Evolutionary conservation across 1,284 basidiomycete species (phyloP), one percentile per base, ranked within the genome.

Genomic region (Trametes polyzona): DNA sequence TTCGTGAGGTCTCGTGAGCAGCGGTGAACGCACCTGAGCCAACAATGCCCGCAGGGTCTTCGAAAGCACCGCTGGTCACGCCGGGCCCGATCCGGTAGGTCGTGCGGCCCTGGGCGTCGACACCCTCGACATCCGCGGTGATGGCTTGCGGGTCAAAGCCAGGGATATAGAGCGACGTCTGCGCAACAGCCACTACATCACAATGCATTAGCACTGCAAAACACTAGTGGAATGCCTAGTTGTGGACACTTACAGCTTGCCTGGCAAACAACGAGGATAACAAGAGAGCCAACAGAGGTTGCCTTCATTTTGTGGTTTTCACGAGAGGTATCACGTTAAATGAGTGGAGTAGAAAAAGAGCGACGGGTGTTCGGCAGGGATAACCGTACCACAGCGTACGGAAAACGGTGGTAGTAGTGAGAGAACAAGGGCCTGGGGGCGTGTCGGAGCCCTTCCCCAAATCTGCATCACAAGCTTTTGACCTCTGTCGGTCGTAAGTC

Each of bases 91-190:
- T 55, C 29, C 65, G 66, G 67, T 73, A 81, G 19, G 80, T 79
- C 16, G 79, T 80, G 35, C 69, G 68, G 11, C 78, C 76, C 47
- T 76, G 67, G 14, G 65, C 47, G 7, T 74, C 78, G 12, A 75
- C 73, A 10, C 77, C 79, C 19, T 78, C 41, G 23, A 73, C 62
- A 47, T 73, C 67, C 33, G 74, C 78, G 46, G 75, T 76, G 29
- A 80, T 55, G 4, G 76, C 74, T 63, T 78, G 76, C 10, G 74
- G 70, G 55, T 81, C 76, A 47, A 79, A 78, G 27, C 72, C 78
- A 4, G 78, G 79, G 47, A 82, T 70, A 59, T 73, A 78, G 35
- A 81, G 64, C 14, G 79, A 76, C 0, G 71, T 71, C 50, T 68
- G 59, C 3, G 67, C 69, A 16, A 49, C 40, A 10, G 59, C 65